Evolutionary conservation across 768 basidiomycete genomes (phyloP).

Genomic region (Phylloporus sp.): DNA sequence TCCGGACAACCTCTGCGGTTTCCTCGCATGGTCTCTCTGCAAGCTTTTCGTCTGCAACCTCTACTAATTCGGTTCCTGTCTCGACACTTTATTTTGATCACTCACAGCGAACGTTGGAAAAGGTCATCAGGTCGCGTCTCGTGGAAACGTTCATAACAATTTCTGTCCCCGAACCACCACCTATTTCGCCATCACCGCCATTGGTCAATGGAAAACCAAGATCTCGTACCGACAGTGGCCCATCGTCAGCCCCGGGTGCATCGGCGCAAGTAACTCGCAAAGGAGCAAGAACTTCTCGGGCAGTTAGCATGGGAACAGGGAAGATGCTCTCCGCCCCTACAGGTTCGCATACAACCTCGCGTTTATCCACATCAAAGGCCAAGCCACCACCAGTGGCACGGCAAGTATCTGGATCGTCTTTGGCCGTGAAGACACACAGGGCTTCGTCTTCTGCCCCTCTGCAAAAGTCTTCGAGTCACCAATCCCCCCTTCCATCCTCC

Average conservation of each 20-base stretch:
- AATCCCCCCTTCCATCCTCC: conserved; percentile 19
- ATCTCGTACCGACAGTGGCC: conserved; percentile 26
- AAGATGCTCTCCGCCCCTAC: conserved; percentile 14
- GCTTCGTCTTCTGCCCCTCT: conserved; percentile 22
- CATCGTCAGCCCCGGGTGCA: conserved; percentile 8
- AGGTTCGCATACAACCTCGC: conserved; percentile 7
- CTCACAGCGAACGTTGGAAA: conserved; percentile 68
- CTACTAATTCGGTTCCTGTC: conserved; percentile 15
- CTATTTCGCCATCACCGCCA: conserved; percentile 25
- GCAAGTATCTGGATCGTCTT: conserved; percentile 15
- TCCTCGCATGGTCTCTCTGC: conserved; percentile 35
- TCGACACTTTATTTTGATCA: conserved; percentile 48
- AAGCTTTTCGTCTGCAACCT: conserved; percentile 4
- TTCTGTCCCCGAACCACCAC: conserved; percentile 34
- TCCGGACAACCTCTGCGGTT: conserved; percentile 51
- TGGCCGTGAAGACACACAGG: conserved; percentile 19
- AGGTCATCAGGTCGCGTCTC: conserved; percentile 64
- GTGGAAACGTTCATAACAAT: conserved; percentile 76
- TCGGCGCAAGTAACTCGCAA: conserved; percentile 11
- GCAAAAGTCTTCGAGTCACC: conserved; percentile 25
- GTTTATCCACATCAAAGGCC: conserved; percentile 10
- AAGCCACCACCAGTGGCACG: conserved; percentile 18
- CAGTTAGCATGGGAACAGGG: conserved; percentile 13
- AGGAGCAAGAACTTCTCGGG: conserved; percentile 9
- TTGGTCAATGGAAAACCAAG: conserved; percentile 20